These are phyloP conservation scores for Ramaria rubella DNA, from an alignment of 768 basidiomycete species.

Conservation along the genomic window DNA sequence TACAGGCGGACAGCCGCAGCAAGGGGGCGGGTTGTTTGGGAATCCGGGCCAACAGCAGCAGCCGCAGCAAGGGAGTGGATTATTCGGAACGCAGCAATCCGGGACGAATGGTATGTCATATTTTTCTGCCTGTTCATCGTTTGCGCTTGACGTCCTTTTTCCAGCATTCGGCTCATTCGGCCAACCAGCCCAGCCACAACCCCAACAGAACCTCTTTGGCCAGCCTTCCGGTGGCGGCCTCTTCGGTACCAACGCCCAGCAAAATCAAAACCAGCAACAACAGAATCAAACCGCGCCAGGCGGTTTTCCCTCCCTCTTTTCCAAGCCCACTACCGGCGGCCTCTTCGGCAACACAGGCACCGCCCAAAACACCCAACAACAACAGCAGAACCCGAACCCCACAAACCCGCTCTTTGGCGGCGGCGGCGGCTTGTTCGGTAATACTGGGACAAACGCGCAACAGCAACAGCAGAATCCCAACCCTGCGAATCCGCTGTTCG, in stretches of 20 bases:
- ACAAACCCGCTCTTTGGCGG: slow-evolving; percentile 13
- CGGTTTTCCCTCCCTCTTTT: slow-evolving; percentile 6
- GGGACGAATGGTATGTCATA: neutral
- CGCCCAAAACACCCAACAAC: neutral
- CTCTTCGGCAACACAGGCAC: neutral
- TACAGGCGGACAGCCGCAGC: slow-evolving; percentile 25
- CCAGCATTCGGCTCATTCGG: slow-evolving; percentile 22
- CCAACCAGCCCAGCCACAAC: slow-evolving; percentile 23
- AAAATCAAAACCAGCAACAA: slow-evolving; percentile 18
- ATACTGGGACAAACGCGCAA: slow-evolving; percentile 21
- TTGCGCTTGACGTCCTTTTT: neutral
- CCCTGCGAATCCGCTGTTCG: slow-evolving; percentile 31
- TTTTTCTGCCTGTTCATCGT: neutral
- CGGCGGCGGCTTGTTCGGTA: slow-evolving; percentile 29
- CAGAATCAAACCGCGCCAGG: slow-evolving; percentile 32
- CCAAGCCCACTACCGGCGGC: slow-evolving; percentile 1
- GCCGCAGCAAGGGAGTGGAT: slow-evolving; percentile 12
- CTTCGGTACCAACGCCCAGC: slow-evolving; percentile 11
- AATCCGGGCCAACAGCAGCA: slow-evolving; percentile 22
- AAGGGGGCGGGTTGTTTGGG: slow-evolving; percentile 18
- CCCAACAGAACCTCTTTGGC: slow-evolving; percentile 18
- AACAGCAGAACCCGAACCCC: slow-evolving; percentile 6
- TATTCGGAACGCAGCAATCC: slow-evolving; percentile 12
- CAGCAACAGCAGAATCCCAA: slow-evolving; percentile 32
- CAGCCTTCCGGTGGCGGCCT: slow-evolving; percentile 14